phyloP scores from a whole-genome alignment of 371 early-diverging fungal species.

The Basidiobolus meristosporus region DNA sequence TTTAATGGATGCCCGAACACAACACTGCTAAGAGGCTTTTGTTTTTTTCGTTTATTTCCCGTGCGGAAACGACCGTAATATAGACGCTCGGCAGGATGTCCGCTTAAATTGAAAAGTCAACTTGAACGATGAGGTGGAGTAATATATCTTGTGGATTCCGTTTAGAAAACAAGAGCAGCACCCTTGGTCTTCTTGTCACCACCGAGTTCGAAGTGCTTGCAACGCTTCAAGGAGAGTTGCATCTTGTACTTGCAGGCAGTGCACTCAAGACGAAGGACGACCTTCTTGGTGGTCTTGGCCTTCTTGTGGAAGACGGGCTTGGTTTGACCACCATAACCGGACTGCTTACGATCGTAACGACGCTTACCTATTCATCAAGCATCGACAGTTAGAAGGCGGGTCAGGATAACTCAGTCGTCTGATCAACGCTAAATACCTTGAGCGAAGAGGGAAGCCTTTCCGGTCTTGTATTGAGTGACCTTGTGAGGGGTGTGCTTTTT shows the following conservation, averaged over 20 bases:
- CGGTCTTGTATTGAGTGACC: conserved; percentile 98
- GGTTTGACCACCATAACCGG: conserved; percentile 98
- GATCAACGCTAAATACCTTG: background rate
- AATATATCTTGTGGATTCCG: background rate
- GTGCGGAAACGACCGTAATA: no score
- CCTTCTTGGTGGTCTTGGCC: conserved; percentile 99
- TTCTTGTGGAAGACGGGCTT: conserved; percentile 94
- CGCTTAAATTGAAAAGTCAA: no score
- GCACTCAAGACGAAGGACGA: conserved; percentile 97
- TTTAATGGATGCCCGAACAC: no score
- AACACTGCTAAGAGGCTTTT: no score
- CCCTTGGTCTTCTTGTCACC: conserved; percentile 93
- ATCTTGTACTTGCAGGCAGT: conserved; percentile 93
- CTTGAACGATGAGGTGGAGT: no score
- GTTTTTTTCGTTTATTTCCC: no score
- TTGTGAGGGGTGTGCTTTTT: conserved; percentile 97
- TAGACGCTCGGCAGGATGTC: no score
- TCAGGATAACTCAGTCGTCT: conserved; percentile 14
- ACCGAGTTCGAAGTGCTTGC: conserved; percentile 99
- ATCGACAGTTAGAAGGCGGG: conserved; percentile 2
- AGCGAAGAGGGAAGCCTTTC: conserved; percentile 93
- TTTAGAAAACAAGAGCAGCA: conserved; percentile 10
- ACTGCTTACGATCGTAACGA: conserved; percentile 79
- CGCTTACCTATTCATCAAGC: conserved; percentile 33
- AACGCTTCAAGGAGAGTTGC: conserved; percentile 91